Percentiles rank a stretch among this genome's conserved stretches.
These are phyloP conservation scores for Penicillium oxalicum DNA, from an alignment of 2,329 filamentous ascomycete species.

Conservation along the genomic window DNA sequence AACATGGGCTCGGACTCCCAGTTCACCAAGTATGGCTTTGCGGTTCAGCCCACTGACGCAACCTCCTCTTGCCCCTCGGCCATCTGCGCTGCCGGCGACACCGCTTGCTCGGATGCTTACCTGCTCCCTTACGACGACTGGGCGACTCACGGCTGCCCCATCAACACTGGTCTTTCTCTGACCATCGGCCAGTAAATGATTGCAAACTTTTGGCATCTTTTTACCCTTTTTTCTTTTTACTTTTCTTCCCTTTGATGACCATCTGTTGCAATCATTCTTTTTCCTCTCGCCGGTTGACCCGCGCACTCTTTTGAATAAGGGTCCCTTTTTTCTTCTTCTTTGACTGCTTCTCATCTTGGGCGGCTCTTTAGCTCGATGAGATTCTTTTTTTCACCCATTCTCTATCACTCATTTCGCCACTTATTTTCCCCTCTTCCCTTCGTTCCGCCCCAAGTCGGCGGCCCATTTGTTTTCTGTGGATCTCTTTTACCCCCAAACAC, in stretches of 20 bases:
- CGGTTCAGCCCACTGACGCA: constrained; percentile 26
- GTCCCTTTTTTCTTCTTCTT: constrained; percentile 2
- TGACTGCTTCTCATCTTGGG: too few relatives aligned
- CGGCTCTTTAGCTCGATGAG: too few relatives aligned
- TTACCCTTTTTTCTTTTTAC: background rate
- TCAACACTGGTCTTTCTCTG: constrained; percentile 29
- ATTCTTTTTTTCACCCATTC: too few relatives aligned
- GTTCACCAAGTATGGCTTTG: constrained; percentile 33
- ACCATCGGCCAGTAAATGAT: constrained; percentile 26
- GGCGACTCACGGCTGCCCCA: constrained; percentile 38
- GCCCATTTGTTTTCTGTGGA: background rate
- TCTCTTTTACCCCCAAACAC: constrained; percentile 7
- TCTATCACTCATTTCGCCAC: too few relatives aligned
- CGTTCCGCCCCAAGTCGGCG: constrained; percentile 1
- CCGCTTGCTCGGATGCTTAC: constrained; percentile 35
- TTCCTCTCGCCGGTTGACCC: constrained; percentile 21
- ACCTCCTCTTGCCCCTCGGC: constrained; percentile 28
- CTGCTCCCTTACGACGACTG: constrained; percentile 36
- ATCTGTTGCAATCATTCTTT: background rate
- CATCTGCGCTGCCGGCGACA: constrained; percentile 32
- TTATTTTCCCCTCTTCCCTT: constrained; percentile 1
- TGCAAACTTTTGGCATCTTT: background rate
- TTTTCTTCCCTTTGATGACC: background rate
- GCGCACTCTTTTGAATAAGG: constrained; percentile 15
- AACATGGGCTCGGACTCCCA: constrained; percentile 27